A percentile compares a stretch with the other conserved stretches of the same genome.
Evolutionary conservation across 164 flowering plant genomes (phyloP).

Genomic region (Cinnamomum chago): DNA sequence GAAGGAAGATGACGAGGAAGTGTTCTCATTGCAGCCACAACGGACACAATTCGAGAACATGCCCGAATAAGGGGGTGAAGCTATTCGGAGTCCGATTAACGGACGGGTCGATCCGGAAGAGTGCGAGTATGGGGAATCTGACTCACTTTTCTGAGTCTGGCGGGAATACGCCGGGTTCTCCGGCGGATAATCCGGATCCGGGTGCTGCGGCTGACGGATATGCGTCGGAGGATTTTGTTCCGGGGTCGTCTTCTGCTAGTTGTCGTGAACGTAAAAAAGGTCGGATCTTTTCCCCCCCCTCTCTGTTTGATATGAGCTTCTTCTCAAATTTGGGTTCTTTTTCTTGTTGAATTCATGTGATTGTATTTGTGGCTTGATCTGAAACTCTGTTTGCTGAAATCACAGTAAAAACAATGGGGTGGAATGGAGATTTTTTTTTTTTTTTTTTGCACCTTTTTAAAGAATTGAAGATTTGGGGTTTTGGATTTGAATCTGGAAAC

Average conservation of each 20-base stretch:
- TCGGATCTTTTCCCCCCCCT: constrained; percentile 14
- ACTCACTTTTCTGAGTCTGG: constrained; percentile 48
- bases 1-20: constrained; percentile 56
- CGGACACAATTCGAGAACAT: constrained; percentile 88
- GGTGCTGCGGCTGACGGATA: constrained; percentile 59
- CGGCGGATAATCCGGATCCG: constrained; percentile 54
- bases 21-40: constrained; percentile 90
- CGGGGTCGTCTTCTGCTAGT: constrained; percentile 59
- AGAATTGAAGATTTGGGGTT: too few relatives aligned
- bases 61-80: constrained; percentile 91
- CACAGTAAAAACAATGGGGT: background rate
- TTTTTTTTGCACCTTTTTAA: too few relatives aligned
- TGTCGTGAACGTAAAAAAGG: constrained; percentile 87
- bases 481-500: too few relatives aligned
- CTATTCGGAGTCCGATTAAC: constrained; percentile 81
- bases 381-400: background rate
- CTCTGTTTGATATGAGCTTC: background rate
- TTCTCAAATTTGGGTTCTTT: background rate
- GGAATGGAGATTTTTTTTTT: too few relatives aligned
- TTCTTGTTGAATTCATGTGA: background rate
- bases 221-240: constrained; percentile 84
- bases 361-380: background rate
- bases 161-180: constrained; percentile 37
- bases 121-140: constrained; percentile 91
- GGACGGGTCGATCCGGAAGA: constrained; percentile 83